Conservation (phyloP, 352 stramenopile genomes). For the Globisporangium heterothallicum region DNA sequence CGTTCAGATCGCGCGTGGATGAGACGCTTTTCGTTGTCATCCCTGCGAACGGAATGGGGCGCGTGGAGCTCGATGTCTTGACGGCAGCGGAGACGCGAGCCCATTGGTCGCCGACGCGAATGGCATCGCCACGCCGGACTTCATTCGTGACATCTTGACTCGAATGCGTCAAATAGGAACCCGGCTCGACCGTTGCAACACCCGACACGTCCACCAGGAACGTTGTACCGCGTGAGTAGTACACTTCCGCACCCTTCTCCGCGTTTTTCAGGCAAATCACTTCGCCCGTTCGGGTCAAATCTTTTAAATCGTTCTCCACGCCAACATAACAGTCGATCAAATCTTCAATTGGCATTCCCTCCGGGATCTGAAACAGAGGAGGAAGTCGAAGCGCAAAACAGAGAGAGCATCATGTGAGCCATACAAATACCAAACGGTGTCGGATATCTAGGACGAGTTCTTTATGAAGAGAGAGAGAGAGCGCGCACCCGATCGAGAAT, state of each 20-base stretch:
- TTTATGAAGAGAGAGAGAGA: not conserved
- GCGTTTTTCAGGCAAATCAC: slow-evolving; percentile 85
- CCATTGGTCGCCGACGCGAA: slow-evolving; percentile 77
- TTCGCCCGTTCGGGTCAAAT: slow-evolving; percentile 64
- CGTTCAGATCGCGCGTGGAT: slow-evolving; percentile 70
- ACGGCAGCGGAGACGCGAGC: slow-evolving; percentile 74
- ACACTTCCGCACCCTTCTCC: slow-evolving; percentile 73
- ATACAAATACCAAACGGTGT: too few relatives aligned
- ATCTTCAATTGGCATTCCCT: slow-evolving; percentile 80
- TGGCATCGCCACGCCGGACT: slow-evolving; percentile 67
- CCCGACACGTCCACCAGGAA: slow-evolving; percentile 79
- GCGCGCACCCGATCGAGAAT: slow-evolving; percentile 65
- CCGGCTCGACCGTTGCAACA: slow-evolving; percentile 63
- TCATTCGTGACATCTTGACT: slow-evolving; percentile 66
- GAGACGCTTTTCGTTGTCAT: slow-evolving; percentile 75
- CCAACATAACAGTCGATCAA: slow-evolving; percentile 78
- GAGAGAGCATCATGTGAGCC: not conserved
- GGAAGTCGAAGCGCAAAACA: not conserved
- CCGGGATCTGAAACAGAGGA: slow-evolving; percentile 41
- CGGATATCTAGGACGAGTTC: too few relatives aligned
- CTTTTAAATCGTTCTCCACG: slow-evolving; percentile 73
- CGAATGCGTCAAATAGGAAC: slow-evolving; percentile 57
- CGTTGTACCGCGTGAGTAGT: slow-evolving; percentile 53
- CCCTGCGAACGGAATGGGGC: slow-evolving; percentile 57
- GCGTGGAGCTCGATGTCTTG: slow-evolving; percentile 64